Base-by-base conservation (phyloP, 768 basidiomycete genomes). In the Daedalea quercina region DNA sequence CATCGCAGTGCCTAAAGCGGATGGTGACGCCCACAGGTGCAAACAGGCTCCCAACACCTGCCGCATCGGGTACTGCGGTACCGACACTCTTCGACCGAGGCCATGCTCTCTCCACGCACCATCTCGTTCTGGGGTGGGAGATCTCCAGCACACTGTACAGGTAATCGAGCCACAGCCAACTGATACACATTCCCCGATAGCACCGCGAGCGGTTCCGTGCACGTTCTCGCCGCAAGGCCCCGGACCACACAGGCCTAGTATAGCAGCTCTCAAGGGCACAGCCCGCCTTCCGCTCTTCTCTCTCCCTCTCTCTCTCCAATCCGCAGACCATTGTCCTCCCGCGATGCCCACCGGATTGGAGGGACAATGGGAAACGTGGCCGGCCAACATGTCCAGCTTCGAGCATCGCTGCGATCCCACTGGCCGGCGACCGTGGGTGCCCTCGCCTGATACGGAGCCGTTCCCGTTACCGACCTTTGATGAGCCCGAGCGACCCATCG, bases 391-490 rank as follows among this genome's bases (percentile, higher is more conserved):
- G 24, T 24, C 53, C n/a, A 47, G 33, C 1, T 9, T 22, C 23
- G 23, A n/a, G 7, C 60, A 50, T 46, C 12, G 42, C 9, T 57
- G 60, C 51, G 59, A 62, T 46, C 52, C 49, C n/a, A 34, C 37
- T 40, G 37, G 37, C 19, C 37, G 45, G 19, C 43, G 45, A 34
- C 54, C 56, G 9, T 62, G 63, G 60, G 50, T 53, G 15, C 57
- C 60, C 11, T 60, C 60, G 9, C 60, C 63, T 9, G 40, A 41
- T 4, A 2, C 19, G 19, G 52, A 45, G 15, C 45, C 25, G 8
- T 46, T 47, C 22, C 19, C 52, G 1, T 19, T 53, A 2, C 52
- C 52, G 20, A 9, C 52, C 28, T 31, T 31, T 31, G 28, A 31
- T 19, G 50, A 28, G 17, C 9, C 9, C 13, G 15, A 20, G 8